phyloP scores from a whole-genome alignment of 768 basidiomycete genomes.

The Austroboletus festivus region DNA sequence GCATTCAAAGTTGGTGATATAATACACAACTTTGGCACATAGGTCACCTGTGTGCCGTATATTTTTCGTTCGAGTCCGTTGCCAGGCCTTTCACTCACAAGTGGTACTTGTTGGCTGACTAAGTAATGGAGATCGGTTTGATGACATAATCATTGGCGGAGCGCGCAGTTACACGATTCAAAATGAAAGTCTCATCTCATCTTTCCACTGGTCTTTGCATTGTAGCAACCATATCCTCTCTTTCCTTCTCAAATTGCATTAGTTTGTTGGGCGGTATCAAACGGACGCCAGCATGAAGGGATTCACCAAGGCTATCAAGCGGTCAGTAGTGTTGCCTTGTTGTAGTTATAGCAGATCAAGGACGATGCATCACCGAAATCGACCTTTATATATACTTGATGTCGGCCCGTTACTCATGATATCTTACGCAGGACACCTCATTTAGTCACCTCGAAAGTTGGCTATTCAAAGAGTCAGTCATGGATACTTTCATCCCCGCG shows the following conservation, averaged over 20 bases:
- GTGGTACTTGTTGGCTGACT: too few species aligned
- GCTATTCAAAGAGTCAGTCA: constrained; percentile 86
- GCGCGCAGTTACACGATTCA: background rate
- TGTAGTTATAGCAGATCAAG: background rate
- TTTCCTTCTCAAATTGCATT: background rate
- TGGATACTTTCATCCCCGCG: background rate
- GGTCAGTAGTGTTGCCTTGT: constrained; percentile 42
- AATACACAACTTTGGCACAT: too few species aligned
- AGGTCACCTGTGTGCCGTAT: too few species aligned
- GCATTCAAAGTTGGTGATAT: too few species aligned
- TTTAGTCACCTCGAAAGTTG: constrained; percentile 80
- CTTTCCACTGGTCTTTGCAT: background rate
- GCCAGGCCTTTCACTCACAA: too few species aligned
- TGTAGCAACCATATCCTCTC: background rate
- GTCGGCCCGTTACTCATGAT: constrained; percentile 8
- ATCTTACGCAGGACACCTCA: constrained; percentile 73
- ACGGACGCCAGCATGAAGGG: constrained; percentile 67
- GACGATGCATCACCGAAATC: constrained; percentile 1
- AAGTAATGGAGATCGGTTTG: background rate
- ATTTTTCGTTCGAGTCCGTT: too few species aligned
- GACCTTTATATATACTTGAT: constrained; percentile 1
- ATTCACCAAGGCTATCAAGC: constrained; percentile 69
- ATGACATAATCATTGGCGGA: constrained; percentile 19
- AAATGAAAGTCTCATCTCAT: background rate
- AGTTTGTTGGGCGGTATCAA: background rate